Percentiles rank a stretch among this genome's conserved stretches.
Evolutionary conservation across 1,284 basidiomycete genomes (phyloP).

Genomic region (Taiwanofungus camphoratus): DNA sequence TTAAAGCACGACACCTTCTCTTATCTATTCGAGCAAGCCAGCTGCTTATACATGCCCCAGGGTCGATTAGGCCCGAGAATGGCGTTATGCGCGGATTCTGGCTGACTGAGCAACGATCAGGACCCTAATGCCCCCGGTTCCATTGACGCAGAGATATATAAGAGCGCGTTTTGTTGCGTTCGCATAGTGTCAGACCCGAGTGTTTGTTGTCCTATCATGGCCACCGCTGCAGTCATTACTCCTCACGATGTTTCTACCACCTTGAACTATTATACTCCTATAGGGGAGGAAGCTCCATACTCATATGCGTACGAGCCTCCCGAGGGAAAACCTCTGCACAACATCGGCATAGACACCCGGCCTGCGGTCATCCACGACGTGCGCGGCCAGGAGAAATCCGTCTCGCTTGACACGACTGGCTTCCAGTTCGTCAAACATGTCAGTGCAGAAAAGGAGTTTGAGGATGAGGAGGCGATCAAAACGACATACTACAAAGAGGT

Average conservation of each 20-base stretch:
- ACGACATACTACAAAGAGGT: slow-evolving; percentile 37
- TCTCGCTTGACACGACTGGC: slow-evolving; percentile 36
- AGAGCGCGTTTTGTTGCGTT: too few species aligned
- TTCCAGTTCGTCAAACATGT: slow-evolving; percentile 34
- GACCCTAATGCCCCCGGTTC: too few species aligned
- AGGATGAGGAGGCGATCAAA: slow-evolving; percentile 35
- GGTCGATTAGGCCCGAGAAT: too few species aligned
- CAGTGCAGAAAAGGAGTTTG: slow-evolving; percentile 36
- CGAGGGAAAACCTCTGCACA: slow-evolving; percentile 17
- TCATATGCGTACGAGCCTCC: slow-evolving; percentile 23
- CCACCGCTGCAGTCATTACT: slow-evolving; percentile 24
- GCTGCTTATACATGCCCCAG: too few species aligned
- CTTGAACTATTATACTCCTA: slow-evolving; percentile 27
- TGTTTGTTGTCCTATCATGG: too few species aligned
- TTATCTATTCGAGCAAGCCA: too few species aligned
- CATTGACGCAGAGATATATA: too few species aligned
- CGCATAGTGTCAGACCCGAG: too few species aligned
- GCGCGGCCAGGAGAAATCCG: slow-evolving; percentile 29
- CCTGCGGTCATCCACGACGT: slow-evolving; percentile 25
- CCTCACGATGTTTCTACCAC: slow-evolving; percentile 27
- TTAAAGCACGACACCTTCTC: too few species aligned
- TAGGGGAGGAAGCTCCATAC: slow-evolving; percentile 23
- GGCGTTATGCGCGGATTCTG: too few species aligned
- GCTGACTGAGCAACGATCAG: too few species aligned
- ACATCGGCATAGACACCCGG: slow-evolving; percentile 22